Evolutionary conservation across 139 green algal genomes (phyloP).

Genomic region (Volvox africanus): DNA sequence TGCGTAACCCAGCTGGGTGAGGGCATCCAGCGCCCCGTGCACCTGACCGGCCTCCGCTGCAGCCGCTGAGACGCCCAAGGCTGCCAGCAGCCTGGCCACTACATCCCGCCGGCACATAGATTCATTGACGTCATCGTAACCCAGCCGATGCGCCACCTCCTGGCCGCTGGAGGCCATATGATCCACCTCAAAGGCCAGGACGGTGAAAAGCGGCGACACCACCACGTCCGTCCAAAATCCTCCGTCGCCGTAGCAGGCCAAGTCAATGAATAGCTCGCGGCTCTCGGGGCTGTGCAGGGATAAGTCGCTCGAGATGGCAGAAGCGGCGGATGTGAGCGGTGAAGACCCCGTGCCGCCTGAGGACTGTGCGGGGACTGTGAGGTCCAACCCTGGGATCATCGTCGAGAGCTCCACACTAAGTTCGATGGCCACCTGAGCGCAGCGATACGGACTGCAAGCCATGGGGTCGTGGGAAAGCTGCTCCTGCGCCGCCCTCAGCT

Average conservation of each 20-base stretch:
- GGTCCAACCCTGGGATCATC: background rate
- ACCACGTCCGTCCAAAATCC: constrained; percentile 68
- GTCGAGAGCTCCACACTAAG: constrained; percentile 5
- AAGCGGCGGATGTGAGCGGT: background rate
- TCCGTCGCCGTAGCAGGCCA: constrained; percentile 69
- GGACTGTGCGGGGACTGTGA: background rate
- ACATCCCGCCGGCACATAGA: constrained; percentile 60
- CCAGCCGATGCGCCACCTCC: constrained; percentile 69
- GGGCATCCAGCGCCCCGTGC: constrained; percentile 19
- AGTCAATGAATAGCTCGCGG: constrained; percentile 64
- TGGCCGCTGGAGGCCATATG: constrained; percentile 42
- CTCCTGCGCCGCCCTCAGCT: background rate
- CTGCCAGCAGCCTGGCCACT: constrained; percentile 15
- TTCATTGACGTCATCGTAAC: constrained; percentile 88
- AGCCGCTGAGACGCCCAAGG: constrained; percentile 35
- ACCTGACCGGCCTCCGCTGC: background rate
- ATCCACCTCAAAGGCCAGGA: constrained; percentile 48
- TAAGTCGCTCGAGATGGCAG: background rate
- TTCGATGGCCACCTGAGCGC: background rate
- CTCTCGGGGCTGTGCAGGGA: background rate
- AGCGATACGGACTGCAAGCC: background rate
- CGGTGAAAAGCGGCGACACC: constrained; percentile 53
- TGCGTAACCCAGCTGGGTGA: constrained; percentile 33
- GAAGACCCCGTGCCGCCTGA: background rate
- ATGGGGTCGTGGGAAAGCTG: background rate